Base-by-base conservation (phyloP, 805 yeast species). In the Candida corydali region DNA sequence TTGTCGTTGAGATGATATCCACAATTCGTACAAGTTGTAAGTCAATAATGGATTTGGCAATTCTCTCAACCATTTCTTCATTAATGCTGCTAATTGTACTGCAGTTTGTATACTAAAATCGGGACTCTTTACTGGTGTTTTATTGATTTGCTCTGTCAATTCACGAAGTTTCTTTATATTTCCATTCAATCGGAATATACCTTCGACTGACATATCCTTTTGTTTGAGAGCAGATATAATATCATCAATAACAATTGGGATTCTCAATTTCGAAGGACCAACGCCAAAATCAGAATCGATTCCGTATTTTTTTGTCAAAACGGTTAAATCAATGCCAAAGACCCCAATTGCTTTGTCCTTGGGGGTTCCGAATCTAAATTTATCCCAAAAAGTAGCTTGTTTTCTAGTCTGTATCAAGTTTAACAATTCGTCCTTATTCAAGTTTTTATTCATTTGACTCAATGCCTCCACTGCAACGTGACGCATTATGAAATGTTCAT, bases 131-230 rank as follows among this genome's bases (percentile, higher is more conserved):
- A 78, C 73, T 1, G 96, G 95, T 46, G 75, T 70, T 30, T 72
- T 66, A 59, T 93, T 93, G 45, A 91, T 82, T 32, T 68, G 73
- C 37, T 78, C 86, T 0, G 87, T 75, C 40, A 89, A 63, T 46
- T 81, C 85, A 47, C 82, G 77, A 34, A 91, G 66, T 30, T 85
- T 74, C 49, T 88, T 79, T 52, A 93, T 89, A 55, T 93, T 93
- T 52, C 99, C 99, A 55, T 93, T 93, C 54, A 89, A 83, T 51
- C 99, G 77, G 73, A 93, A 93, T 4, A 93, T 82, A 41, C 98
- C 98, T 59, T 93, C 98, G 20, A 81, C 88, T 3, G 97, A 86
- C 82, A 91, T 78, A 60, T 93, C 98, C 70, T 86, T 87, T 41
- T 83, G 91, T 36, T 86, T 76, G 67, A 93, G 75, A 0, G 95